These are phyloP conservation scores for Peltaster fructicola DNA, from an alignment of 2,329 filamentous ascomycete species.

Conservation along the genomic window DNA sequence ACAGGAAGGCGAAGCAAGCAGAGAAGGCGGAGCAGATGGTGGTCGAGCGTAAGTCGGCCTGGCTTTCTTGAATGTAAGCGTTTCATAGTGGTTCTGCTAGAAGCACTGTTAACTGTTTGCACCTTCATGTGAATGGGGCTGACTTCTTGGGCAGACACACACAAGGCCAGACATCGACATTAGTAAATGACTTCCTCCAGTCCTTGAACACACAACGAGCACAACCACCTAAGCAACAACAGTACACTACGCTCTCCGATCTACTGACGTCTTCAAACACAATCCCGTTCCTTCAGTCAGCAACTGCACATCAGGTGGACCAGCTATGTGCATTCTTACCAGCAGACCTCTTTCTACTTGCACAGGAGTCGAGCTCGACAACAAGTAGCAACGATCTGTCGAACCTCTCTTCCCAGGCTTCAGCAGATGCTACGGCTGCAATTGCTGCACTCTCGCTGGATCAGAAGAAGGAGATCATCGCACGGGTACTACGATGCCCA, in stretches of 20 bases:
- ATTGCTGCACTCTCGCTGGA: conserved; percentile 53
- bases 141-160: no score
- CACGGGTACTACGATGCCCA: conserved; percentile 69
- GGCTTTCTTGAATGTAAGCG: no score
- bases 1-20: conserved; percentile 71
- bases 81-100: no score
- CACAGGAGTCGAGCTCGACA: conserved; percentile 43
- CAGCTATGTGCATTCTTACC: conserved; percentile 63
- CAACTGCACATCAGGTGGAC: conserved; percentile 48
- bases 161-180: no score
- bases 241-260: conserved; percentile 70
- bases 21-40: conserved; percentile 89
- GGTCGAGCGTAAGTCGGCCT: conserved; percentile 99
- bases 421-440: conserved; percentile 40
- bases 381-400: conserved; percentile 48
- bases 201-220: conserved; percentile 37
- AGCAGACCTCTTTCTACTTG: conserved; percentile 57
- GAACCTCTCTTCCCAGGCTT: conserved; percentile 26
- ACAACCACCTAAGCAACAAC: conserved; percentile 18
- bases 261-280: conserved; percentile 65
- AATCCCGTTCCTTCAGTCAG: conserved; percentile 55
- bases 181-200: conserved; percentile 75
- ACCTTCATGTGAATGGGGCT: no score
- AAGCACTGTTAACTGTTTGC: no score
- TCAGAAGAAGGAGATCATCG: conserved; percentile 67